These are phyloP conservation scores for Gaultheria prostrata DNA, from an alignment of 148 eudicot genomes.

Conservation along the genomic window DNA sequence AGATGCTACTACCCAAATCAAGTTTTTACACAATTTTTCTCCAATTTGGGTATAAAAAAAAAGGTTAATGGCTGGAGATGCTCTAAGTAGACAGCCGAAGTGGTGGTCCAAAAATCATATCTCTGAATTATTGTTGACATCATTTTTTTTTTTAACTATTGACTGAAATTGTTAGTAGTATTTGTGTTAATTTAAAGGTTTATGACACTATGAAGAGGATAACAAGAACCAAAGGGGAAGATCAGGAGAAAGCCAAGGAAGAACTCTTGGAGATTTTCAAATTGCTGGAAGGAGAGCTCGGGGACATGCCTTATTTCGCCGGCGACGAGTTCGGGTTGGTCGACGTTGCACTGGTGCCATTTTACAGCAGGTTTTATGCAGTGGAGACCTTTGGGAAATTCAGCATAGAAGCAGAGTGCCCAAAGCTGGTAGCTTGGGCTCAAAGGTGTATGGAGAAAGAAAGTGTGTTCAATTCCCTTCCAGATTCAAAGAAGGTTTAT, in stretches of 20 bases:
- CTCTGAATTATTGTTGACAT: too few relatives aligned
- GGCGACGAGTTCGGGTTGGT: conserved; percentile 32
- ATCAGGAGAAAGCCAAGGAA: conserved; percentile 24
- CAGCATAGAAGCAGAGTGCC: conserved; percentile 35
- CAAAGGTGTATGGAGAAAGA: conserved; percentile 39
- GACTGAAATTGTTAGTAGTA: too few relatives aligned
- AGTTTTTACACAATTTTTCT: too few relatives aligned
- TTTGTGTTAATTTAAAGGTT: neutral
- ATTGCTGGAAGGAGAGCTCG: conserved; percentile 27
- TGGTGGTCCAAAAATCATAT: too few relatives aligned
- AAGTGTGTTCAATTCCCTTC: conserved; percentile 30
- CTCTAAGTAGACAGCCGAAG: too few relatives aligned
- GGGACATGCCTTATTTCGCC: conserved; percentile 33
- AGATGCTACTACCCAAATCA: too few relatives aligned
- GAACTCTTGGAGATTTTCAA: conserved; percentile 29
- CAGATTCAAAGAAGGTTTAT: conserved; percentile 18
- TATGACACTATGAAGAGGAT: conserved; percentile 6
- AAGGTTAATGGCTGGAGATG: too few relatives aligned
- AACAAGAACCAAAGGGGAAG: conserved; percentile 23
- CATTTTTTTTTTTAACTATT: too few relatives aligned
- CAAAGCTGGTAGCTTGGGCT: conserved; percentile 34
- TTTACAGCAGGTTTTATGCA: conserved; percentile 38
- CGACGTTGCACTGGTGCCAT: conserved; percentile 32
- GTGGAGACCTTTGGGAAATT: conserved; percentile 26
- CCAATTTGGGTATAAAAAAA: too few relatives aligned